Base-by-base conservation (phyloP, 75 land plant species). In the Picea glauca region DNA sequence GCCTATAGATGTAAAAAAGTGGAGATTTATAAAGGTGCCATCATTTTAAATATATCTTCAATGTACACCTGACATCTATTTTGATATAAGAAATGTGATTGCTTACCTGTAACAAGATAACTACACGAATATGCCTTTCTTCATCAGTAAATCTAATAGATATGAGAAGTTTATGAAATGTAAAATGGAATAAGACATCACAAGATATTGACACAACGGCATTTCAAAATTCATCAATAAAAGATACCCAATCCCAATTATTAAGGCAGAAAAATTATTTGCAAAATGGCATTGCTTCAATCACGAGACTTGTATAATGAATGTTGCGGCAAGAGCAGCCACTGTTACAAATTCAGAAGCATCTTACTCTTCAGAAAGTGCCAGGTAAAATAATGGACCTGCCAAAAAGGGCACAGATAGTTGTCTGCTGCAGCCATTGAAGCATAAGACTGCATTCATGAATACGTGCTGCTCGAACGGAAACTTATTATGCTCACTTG, bases 401-500 rank as follows among this genome's bases (percentile, higher is more conserved):
- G 13, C 73, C 46, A 70, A n/a, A 70, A 70, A 38, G 43, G 73
- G 73, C 38, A 70, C 54, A 43, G 46, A 70, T 70, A 20, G 73
- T 70, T 9, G 50, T 21, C 50, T 70, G 73, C 21, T 70, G 54
- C 73, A 70, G 73, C 54, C 73, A 43, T 18, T 70, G 23, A 70
- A 40, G 73, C 21, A 70, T 40, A 70, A 38, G 50, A 35, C 68
- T 68, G 72, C 46, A 68, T 20, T 68, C 54, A 68, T 68, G 54
- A 70, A 70, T 68, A 32, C 33, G 2, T 40, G 50, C 40, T 40
- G 54, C 73, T 70, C 54, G 23, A 43, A 21, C 23, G 21, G n/a
- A 70, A 70, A 70, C 54, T 70, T 70, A 70, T 70, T 70, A 40
- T 70, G 43, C 73, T 70, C 73, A 70, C 73, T 70, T 33, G 21